A percentile compares a stretch with the other conserved stretches of the same genome.
phyloP scores from a whole-genome alignment of 495 filamentous ascomycete species.

The Sordaria brevicollis region DNA sequence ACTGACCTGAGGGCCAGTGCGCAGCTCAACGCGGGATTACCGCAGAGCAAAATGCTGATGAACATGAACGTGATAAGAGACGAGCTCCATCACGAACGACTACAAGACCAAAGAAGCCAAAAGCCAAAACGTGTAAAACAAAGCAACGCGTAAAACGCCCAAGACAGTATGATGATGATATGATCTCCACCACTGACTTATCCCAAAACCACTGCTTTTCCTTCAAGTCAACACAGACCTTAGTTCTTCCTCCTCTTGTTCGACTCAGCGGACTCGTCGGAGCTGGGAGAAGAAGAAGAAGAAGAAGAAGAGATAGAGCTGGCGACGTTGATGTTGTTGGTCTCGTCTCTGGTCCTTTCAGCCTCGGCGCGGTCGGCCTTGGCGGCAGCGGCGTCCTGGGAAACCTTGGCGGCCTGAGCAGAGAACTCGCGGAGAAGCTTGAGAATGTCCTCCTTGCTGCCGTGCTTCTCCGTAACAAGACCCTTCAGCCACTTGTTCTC shows the following conservation, averaged over 20 bases:
- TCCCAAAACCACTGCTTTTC: neutral
- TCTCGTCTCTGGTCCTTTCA: constrained; percentile 2
- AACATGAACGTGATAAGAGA: neutral
- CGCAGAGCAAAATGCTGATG: neutral
- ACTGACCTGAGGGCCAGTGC: neutral
- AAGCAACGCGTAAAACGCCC: neutral
- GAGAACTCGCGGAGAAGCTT: constrained; percentile 33
- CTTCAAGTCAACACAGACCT: neutral
- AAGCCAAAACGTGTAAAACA: neutral
- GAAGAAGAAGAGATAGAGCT: constrained; percentile 7
- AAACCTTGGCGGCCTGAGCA: constrained; percentile 5
- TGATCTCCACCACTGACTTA: constrained; percentile 3
- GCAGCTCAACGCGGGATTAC: neutral
- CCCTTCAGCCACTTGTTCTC: constrained; percentile 97
- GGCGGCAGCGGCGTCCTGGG: neutral
- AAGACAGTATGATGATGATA: constrained; percentile 1
- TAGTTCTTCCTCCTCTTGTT: constrained; percentile 7
- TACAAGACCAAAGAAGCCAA: neutral
- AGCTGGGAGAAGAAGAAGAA: neutral
- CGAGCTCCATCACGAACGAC: constrained; percentile 2
- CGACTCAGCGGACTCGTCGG: neutral
- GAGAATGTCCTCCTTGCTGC: constrained; percentile 40
- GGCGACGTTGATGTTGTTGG: neutral
- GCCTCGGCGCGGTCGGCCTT: neutral
- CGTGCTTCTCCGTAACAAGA: constrained; percentile 86